Percentiles rank a stretch among this genome's conserved stretches.
These are phyloP conservation scores for Serendipita indica DNA, from an alignment of 768 basidiomycete species.

Conservation along the genomic window DNA sequence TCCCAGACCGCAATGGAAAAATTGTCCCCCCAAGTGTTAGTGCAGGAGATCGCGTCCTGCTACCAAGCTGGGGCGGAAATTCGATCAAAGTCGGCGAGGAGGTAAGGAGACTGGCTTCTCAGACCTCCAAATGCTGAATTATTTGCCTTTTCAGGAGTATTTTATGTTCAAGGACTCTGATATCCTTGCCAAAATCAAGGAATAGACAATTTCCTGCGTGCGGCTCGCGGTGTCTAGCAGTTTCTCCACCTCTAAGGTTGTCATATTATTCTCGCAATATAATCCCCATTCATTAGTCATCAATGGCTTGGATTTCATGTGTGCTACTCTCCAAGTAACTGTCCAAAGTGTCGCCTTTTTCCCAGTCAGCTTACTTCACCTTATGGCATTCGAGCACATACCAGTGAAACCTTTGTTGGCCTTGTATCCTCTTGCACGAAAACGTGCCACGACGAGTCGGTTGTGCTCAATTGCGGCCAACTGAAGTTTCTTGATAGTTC, in stretches of 20 bases:
- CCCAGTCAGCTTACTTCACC: conserved; percentile 10
- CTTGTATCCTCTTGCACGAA: conserved; percentile 35
- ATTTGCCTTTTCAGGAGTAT: conserved; percentile 81
- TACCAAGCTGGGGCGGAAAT: conserved; percentile 95
- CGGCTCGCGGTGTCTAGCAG: not conserved
- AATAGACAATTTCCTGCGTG: conserved; percentile 45
- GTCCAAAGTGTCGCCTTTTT: conserved; percentile 47
- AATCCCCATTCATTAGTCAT: conserved; percentile 31
- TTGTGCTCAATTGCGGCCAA: conserved; percentile 63
- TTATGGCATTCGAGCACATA: conserved; percentile 3
- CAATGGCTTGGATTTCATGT: conserved; percentile 47
- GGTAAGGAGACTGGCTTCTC: conserved; percentile 30
- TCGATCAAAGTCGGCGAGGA: conserved; percentile 95
- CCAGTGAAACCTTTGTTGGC: conserved; percentile 18
- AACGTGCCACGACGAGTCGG: conserved; percentile 51
- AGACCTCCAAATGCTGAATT: conserved; percentile 1
- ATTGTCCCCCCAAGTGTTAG: conserved; percentile 63
- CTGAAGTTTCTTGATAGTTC: conserved; percentile 78
- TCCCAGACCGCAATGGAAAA: conserved; percentile 72
- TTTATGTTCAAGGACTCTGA: conserved; percentile 88
- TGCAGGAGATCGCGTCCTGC: conserved; percentile 80
- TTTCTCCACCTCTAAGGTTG: conserved; percentile 8
- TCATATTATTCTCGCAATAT: not conserved
- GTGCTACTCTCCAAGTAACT: conserved; percentile 41
- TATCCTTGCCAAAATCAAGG: conserved; percentile 91